Conservation (phyloP, 75 land plant genomes). For the Chamaecyparis obtusa region DNA sequence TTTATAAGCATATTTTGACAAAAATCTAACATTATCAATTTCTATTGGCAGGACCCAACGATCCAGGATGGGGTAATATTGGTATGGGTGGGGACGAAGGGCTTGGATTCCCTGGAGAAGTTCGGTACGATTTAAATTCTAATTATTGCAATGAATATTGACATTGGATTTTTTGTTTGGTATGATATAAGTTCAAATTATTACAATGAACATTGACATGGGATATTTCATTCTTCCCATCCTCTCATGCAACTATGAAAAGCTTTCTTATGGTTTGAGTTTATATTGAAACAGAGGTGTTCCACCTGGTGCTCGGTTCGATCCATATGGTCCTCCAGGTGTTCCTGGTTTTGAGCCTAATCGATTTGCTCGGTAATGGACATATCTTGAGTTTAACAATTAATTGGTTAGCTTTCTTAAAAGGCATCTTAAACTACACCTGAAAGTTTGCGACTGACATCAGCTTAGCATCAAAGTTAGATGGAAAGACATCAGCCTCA, state of each 20-base stretch:
- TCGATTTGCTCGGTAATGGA: conserved; percentile 68
- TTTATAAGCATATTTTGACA: not conserved
- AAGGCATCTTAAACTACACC: not conserved
- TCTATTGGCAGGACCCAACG: conserved; percentile 68
- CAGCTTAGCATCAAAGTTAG: not conserved
- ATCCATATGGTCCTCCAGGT: conserved; percentile 92
- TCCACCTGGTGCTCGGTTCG: conserved; percentile 94
- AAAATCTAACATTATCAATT: not conserved
- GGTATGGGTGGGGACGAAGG: conserved; percentile 15
- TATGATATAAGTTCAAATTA: not conserved
- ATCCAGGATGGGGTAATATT: conserved; percentile 67
- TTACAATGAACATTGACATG: not conserved
- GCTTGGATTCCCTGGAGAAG: conserved; percentile 29
- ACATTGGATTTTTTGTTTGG: conserved; percentile 1
- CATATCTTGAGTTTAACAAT: not conserved
- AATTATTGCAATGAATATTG: not conserved
- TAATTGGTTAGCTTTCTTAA: not conserved
- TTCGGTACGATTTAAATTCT: conserved; percentile 11
- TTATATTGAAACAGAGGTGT: conserved; percentile 52
- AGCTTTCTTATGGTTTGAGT: not conserved
- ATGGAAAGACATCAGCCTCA: not conserved
- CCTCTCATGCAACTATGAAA: not conserved
- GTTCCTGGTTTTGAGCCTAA: conserved; percentile 95
- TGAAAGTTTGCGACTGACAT: not conserved
- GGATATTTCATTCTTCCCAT: not conserved